These are phyloP conservation scores for Chlorophyllum brunneum DNA, from an alignment of 768 basidiomycete species.

Conservation along the genomic window DNA sequence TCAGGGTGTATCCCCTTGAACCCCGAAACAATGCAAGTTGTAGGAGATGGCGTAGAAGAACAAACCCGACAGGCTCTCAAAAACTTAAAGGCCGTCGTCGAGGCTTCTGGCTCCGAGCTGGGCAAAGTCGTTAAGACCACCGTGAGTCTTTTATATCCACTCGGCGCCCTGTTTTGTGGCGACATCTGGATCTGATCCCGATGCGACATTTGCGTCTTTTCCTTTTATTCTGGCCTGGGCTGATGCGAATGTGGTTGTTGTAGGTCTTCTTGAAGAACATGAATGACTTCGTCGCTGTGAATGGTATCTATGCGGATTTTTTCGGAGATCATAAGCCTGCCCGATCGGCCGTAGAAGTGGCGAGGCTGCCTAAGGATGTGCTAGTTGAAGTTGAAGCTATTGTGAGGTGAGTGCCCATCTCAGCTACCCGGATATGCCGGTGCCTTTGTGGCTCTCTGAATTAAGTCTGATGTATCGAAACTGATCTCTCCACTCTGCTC, in stretches of 20 bases:
- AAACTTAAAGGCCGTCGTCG: conserved; percentile 81
- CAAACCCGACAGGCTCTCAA: conserved; percentile 83
- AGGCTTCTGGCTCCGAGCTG: conserved; percentile 75
- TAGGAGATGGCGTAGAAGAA: conserved; percentile 69
- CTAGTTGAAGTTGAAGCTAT: conserved; percentile 91
- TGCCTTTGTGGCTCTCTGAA: background rate
- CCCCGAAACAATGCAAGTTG: conserved; percentile 66
- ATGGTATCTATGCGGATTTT: conserved; percentile 75
- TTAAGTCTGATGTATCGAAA: background rate
- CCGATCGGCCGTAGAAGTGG: conserved; percentile 86
- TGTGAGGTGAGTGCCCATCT: conserved; percentile 50
- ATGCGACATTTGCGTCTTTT: too few relatives aligned
- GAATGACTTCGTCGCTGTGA: conserved; percentile 84
- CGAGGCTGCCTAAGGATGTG: conserved; percentile 85
- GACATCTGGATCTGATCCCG: too few relatives aligned
- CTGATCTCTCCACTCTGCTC: background rate
- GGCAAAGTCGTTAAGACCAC: conserved; percentile 90
- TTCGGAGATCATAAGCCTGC: conserved; percentile 94
- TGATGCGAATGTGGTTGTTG: background rate
- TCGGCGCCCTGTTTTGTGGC: background rate
- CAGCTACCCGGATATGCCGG: background rate
- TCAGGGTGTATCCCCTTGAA: conserved; percentile 88
- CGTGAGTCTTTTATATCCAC: conserved; percentile 39
- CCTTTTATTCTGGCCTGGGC: background rate
- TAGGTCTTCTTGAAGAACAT: conserved; percentile 92